Conservation (phyloP, 2,329 filamentous ascomycete species). For the Epichloe coenophiala region DNA sequence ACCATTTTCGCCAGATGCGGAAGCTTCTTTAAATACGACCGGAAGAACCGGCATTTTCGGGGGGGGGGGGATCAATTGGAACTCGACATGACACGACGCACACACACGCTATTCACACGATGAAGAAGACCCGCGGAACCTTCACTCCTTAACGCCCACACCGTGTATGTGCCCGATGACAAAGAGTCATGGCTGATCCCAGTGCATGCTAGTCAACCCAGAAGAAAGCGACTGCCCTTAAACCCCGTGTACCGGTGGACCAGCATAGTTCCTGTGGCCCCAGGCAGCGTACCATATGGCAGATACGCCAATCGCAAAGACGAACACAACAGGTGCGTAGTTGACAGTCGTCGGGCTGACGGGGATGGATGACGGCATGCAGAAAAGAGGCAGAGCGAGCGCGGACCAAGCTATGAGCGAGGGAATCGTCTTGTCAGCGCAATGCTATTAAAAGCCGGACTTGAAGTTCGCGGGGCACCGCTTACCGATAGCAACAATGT, state of each 20-base stretch:
- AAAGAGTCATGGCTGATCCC: too few species aligned
- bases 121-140: background rate
- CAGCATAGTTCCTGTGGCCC: conserved; percentile 56
- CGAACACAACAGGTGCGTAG: conserved; percentile 64
- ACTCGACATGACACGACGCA: background rate
- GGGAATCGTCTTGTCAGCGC: conserved; percentile 4
- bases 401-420: conserved; percentile 43
- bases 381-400: conserved; percentile 60
- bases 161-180: background rate
- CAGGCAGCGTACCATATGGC: conserved; percentile 54
- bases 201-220: background rate
- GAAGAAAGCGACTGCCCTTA: background rate
- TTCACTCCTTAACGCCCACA: background rate
- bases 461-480: conserved; percentile 7
- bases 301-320: conserved; percentile 48
- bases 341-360: conserved; percentile 49
- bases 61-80: background rate
- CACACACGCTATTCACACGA: background rate
- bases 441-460: background rate
- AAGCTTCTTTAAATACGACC: too few species aligned
- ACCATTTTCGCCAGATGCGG: too few species aligned
- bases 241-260: conserved; percentile 37
- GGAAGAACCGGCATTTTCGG: background rate
- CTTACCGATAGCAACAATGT: conserved; percentile 50
- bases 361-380: conserved; percentile 53